Percentiles rank a stretch among this genome's conserved stretches.
These are phyloP conservation scores for Candida sp. DNA, from an alignment of 1,139 yeast species.

Conservation along the genomic window DNA sequence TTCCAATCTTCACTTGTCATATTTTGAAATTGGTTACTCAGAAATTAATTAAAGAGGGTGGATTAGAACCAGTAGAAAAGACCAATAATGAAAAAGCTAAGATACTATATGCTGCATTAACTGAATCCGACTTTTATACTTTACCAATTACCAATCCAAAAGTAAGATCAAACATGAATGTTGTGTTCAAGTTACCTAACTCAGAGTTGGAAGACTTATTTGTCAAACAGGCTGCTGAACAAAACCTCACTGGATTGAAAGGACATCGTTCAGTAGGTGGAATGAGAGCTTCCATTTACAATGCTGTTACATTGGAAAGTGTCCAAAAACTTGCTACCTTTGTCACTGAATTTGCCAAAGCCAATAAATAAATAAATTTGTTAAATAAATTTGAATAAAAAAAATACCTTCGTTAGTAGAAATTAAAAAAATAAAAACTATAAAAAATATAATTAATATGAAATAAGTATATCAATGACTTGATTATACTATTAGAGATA, in stretches of 20 bases:
- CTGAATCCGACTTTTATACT: slow-evolving; percentile 61
- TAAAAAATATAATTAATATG: too few relatives aligned
- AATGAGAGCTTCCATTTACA: slow-evolving; percentile 88
- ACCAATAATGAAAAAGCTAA: slow-evolving; percentile 60
- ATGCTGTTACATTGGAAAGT: slow-evolving; percentile 72
- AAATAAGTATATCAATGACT: too few relatives aligned
- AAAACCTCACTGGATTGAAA: slow-evolving; percentile 69
- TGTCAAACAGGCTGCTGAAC: slow-evolving; percentile 51
- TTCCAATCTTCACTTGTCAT: slow-evolving; percentile 89
- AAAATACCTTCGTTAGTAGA: too few relatives aligned
- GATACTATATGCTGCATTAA: slow-evolving; percentile 62
- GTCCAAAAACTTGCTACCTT: slow-evolving; percentile 59
- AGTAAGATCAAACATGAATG: slow-evolving; percentile 86
- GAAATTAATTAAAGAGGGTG: slow-evolving; percentile 60
- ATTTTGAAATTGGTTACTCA: slow-evolving; percentile 77
- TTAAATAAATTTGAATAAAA: too few relatives aligned
- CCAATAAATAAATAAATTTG: slow-evolving; percentile 8
- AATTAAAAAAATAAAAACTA: too few relatives aligned
- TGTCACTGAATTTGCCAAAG: slow-evolving; percentile 59
- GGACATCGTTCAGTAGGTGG: slow-evolving; percentile 99
- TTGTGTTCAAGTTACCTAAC: slow-evolving; percentile 75
- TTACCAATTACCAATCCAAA: slow-evolving; percentile 57
- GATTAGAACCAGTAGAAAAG: slow-evolving; percentile 47
- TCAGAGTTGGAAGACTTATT: slow-evolving; percentile 71
- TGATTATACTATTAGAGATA: too few relatives aligned